Evolutionary conservation across 176 grass and related monocot species (phyloP).

Genomic region (Juncus effusus): DNA sequence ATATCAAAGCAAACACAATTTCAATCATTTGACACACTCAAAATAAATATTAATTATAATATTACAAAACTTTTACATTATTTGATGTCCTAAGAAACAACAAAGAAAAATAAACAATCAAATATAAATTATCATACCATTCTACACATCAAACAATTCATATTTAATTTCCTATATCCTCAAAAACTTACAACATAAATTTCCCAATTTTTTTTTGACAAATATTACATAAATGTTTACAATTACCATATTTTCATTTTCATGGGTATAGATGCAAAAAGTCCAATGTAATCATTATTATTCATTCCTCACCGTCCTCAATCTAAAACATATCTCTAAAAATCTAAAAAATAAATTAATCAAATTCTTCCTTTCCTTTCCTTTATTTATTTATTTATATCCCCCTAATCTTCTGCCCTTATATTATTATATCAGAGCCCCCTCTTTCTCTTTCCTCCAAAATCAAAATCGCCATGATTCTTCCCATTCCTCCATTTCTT

Average conservation of each 20-base stretch:
- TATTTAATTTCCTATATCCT: too few species aligned
- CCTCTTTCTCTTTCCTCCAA: neutral
- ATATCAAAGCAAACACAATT: too few species aligned
- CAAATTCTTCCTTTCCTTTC: neutral
- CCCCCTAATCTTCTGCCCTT: neutral
- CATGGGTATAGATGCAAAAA: neutral
- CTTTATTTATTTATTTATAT: constrained; percentile 1
- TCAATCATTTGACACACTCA: too few species aligned
- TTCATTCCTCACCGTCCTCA: neutral
- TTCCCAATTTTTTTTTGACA: too few species aligned
- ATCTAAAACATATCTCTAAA: constrained; percentile 13
- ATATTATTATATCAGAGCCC: neutral
- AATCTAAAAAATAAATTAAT: constrained; percentile 10
- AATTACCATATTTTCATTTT: neutral
- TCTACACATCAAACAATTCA: too few species aligned
- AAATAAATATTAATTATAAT: too few species aligned
- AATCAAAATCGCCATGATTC: neutral
- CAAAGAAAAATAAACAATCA: too few species aligned
- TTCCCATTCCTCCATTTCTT: neutral
- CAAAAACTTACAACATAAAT: too few species aligned
- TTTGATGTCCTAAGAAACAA: too few species aligned
- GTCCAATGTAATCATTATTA: neutral
- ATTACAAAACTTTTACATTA: too few species aligned
- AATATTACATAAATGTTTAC: too few species aligned
- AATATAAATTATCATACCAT: too few species aligned